phyloP scores from a whole-genome alignment of 208 protist genomes.

The Angomonas desouzai region DNA sequence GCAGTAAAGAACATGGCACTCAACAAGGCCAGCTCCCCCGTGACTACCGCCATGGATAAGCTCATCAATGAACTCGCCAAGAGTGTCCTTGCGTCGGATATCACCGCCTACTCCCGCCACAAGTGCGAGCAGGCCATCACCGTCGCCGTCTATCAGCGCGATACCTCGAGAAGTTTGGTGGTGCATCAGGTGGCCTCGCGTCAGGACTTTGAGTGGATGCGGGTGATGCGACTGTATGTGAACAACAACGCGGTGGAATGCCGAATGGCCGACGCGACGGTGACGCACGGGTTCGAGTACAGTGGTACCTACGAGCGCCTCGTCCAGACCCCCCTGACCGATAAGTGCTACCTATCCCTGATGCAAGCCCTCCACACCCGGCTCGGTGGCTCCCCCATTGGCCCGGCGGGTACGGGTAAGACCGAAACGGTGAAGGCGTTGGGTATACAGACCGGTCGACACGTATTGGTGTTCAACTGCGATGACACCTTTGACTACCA shows the following conservation, averaged over 20 bases:
- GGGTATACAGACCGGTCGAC: conserved; percentile 96
- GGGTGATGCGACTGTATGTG: conserved; percentile 94
- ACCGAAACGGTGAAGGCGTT: conserved; percentile 99
- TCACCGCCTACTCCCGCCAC: conserved; percentile 53
- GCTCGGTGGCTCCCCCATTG: conserved; percentile 97
- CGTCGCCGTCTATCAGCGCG: conserved; percentile 97
- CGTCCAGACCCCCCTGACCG: conserved; percentile 99
- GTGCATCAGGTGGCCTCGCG: conserved; percentile 31
- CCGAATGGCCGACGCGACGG: conserved; percentile 94
- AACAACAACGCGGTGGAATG: conserved; percentile 70
- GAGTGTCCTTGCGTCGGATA: conserved; percentile 34
- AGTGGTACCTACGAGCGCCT: conserved; percentile 95
- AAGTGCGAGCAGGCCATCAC: conserved; percentile 98
- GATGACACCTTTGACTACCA: conserved; percentile 99
- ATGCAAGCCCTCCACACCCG: conserved; percentile 97
- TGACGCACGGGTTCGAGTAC: conserved; percentile 99
- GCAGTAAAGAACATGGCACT: conserved; percentile 1
- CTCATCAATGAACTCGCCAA: conserved; percentile 84
- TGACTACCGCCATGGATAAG: conserved; percentile 55
- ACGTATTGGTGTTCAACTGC: conserved; percentile 99
- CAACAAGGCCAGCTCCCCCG: conserved; percentile 20
- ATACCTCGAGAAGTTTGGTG: conserved; percentile 86
- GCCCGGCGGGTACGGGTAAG: conserved; percentile 98
- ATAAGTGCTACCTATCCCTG: conserved; percentile 98
- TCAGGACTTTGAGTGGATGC: conserved; percentile 96